Evolutionary conservation across 192 early-diverging fungal genomes (phyloP), one percentile per base, ranked within the genome.

Genomic region (Haplosporangium gracile): DNA sequence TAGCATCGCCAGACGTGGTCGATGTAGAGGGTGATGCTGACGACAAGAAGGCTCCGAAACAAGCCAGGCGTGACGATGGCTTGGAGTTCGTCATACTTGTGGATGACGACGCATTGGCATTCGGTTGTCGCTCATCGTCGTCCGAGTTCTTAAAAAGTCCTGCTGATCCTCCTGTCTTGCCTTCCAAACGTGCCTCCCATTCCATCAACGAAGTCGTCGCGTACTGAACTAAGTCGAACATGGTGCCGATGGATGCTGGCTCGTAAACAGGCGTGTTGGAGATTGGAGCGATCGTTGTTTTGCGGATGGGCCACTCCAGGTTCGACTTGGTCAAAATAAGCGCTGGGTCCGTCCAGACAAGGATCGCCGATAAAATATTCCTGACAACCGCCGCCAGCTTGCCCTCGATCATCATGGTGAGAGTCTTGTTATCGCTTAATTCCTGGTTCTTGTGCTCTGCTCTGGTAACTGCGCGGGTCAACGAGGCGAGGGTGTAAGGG

Each of bases 301-400:
- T 89, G 36, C 90, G 85, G 78, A 84, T 63, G 0, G 90, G 88
- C 90, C 90, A 90, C n/a, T 87, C 85, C 8, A 71, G 63, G 36
- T 86, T 82, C 20, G 79, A 73, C 24, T 76, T 86, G 18, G 74
- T 84, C 38, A 90, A 42, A 29, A 86, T 85, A 42, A 79, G 49
- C 1, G 86, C 76, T 0, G 85, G 88, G 9, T 89, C 84, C 15
- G 88, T 90, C 71, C 87, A 80, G 22, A 81, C 75, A 40, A 89
- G 47, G 22, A 90, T 70, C 5, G 88, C 75, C n/a, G 77, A 69
- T 4, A 90, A 77, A 13, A 85, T 89, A 69, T 88, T 85, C 65
- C 85, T 72, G 3, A 79, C 77, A 22, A 89, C 88, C 0, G 80
- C 55, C 29, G 87, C 83, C n/a, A 77, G 36, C 34, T 81, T 82